Percentiles rank a stretch among this genome's conserved stretches.
Evolutionary conservation across 306 rosid species (phyloP).

Genomic region (Bauhinia variegata): DNA sequence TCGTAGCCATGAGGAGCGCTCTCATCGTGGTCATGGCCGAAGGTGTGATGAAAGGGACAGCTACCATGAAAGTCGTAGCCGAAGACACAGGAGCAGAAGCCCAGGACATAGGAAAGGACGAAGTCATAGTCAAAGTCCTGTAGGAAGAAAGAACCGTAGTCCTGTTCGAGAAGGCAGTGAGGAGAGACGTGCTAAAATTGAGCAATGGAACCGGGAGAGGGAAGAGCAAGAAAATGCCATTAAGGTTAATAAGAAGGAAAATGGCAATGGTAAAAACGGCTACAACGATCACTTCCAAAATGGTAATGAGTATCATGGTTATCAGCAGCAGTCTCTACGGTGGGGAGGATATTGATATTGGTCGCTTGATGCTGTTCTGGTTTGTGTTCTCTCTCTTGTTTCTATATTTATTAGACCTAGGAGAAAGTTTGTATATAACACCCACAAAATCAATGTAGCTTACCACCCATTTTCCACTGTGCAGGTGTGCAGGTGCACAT

Average conservation of each 20-base stretch:
- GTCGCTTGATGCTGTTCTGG: slow-evolving; percentile 44
- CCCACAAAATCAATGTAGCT: slow-evolving; percentile 55
- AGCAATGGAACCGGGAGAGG: slow-evolving; percentile 85
- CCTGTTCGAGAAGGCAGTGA: slow-evolving; percentile 79
- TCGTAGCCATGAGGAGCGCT: slow-evolving; percentile 68
- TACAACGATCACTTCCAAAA: slow-evolving; percentile 31
- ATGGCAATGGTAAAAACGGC: slow-evolving; percentile 3
- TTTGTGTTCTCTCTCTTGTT: slow-evolving; percentile 42
- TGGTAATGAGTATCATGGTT: slow-evolving; percentile 39
- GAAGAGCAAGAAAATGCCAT: slow-evolving; percentile 47
- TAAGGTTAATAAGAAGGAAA: slow-evolving; percentile 36
- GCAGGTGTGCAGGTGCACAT: slow-evolving; percentile 96
- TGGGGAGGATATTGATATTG: slow-evolving; percentile 47
- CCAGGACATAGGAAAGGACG: slow-evolving; percentile 59
- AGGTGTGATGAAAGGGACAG: slow-evolving; percentile 55
- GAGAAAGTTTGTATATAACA: slow-evolving; percentile 30
- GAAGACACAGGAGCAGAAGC: slow-evolving; percentile 64
- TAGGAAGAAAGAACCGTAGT: slow-evolving; percentile 58
- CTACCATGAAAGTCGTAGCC: slow-evolving; percentile 26
- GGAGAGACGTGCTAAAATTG: slow-evolving; percentile 89
- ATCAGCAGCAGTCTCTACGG: slow-evolving; percentile 34
- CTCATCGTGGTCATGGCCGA: slow-evolving; percentile 57
- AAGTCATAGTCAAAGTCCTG: slow-evolving; percentile 61
- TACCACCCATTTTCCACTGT: slow-evolving; percentile 80
- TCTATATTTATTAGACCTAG: slow-evolving; percentile 23